Conservation (phyloP, 768 basidiomycete genomes). For the Hebeloma cylindrosporum region DNA sequence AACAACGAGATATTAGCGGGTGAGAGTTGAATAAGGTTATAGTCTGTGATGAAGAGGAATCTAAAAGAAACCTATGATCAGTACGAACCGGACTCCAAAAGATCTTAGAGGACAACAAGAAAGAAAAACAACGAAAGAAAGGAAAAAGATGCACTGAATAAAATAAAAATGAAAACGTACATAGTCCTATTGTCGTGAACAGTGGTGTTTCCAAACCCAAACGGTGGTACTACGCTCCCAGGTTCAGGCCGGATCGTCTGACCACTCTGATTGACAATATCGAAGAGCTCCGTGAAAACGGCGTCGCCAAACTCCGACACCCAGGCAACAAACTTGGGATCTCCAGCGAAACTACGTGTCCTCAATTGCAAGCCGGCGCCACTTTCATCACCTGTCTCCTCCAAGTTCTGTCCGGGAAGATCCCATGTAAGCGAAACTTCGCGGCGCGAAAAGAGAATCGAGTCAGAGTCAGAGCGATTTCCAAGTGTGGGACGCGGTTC, state of each 20-base stretch:
- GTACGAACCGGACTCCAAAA: no score
- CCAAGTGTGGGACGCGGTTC: no score
- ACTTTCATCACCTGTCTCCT: no score
- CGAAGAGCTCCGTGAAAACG: slow-evolving; percentile 51
- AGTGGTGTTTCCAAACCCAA: slow-evolving; percentile 32
- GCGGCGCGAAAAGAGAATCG: no score
- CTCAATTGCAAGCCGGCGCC: no score
- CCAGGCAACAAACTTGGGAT: slow-evolving; percentile 53
- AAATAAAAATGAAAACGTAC: slow-evolving; percentile 27
- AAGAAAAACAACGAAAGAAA: neutral
- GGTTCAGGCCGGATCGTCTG: slow-evolving; percentile 50
- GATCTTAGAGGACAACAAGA: no score
- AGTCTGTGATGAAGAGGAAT: slow-evolving; percentile 53
- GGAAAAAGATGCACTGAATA: neutral
- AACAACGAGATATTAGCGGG: slow-evolving; percentile 56
- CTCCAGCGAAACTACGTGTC: slow-evolving; percentile 40
- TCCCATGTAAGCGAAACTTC: slow-evolving; percentile 55
- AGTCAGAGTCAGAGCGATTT: no score
- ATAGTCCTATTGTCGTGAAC: slow-evolving; percentile 53
- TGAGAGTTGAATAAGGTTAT: slow-evolving; percentile 50
- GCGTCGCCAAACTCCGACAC: slow-evolving; percentile 61
- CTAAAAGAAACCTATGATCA: slow-evolving; percentile 22
- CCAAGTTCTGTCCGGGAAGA: slow-evolving; percentile 48
- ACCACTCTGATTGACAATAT: slow-evolving; percentile 43
- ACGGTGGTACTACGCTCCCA: slow-evolving; percentile 48